A percentile compares a stretch with the other conserved stretches of the same genome.
phyloP scores from a whole-genome alignment of 2,329 filamentous ascomycete species.

The Hypoxylon sp. region DNA sequence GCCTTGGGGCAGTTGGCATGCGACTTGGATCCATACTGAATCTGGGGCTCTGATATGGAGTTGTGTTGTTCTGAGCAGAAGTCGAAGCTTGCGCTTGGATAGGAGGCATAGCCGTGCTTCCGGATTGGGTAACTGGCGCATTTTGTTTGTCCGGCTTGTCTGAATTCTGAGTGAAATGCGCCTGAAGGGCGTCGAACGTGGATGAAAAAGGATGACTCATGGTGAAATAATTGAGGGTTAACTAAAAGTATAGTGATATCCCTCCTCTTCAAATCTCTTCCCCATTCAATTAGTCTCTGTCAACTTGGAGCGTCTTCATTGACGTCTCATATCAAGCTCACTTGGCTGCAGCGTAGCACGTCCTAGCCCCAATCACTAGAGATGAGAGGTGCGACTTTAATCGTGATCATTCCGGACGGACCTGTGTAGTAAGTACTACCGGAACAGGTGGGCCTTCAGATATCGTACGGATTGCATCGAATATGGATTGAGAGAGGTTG shows the following conservation, averaged over 20 bases:
- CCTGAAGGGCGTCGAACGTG: slow-evolving; percentile 49
- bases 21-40: background rate
- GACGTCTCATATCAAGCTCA: slow-evolving; percentile 5
- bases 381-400: slow-evolving; percentile 7
- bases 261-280: background rate
- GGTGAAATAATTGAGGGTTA: slow-evolving; percentile 14
- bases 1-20: background rate
- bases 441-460: background rate
- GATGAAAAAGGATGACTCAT: slow-evolving; percentile 50
- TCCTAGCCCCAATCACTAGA: slow-evolving; percentile 35
- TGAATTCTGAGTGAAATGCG: slow-evolving; percentile 44
- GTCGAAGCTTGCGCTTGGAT: slow-evolving; percentile 1
- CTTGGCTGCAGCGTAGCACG: background rate
- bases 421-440: background rate
- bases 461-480: background rate
- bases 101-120: slow-evolving; percentile 4
- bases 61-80: background rate
- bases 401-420: slow-evolving; percentile 28
- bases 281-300: background rate
- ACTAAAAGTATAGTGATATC: background rate
- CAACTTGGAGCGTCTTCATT: slow-evolving; percentile 1
- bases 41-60: background rate
- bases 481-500: background rate
- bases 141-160: slow-evolving; percentile 29
- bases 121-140: slow-evolving; percentile 20